Conservation (phyloP, 352 stramenopile genomes). For the Aphanomyces stellatus region DNA sequence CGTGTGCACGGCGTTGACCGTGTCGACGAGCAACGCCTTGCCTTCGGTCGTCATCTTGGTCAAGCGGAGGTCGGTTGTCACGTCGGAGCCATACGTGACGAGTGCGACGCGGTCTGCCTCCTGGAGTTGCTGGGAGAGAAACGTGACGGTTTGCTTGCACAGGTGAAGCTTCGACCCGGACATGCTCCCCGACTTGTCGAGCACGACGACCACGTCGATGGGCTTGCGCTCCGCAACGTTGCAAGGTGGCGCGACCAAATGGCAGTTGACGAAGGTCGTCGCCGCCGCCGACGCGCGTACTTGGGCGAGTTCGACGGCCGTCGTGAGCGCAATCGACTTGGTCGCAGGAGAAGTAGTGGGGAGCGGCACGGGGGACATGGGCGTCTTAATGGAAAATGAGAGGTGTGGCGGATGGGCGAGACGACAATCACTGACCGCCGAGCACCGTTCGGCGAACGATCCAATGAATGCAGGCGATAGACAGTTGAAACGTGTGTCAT, state of each 20-base stretch:
- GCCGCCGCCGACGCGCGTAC: not conserved
- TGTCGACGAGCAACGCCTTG: slow-evolving; percentile 21
- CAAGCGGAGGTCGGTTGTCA: slow-evolving; percentile 30
- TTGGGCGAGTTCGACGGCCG: not conserved
- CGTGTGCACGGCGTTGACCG: slow-evolving; percentile 23
- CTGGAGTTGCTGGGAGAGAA: slow-evolving; percentile 33
- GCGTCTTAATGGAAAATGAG: too few relatives aligned
- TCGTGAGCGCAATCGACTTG: not conserved
- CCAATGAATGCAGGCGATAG: too few relatives aligned
- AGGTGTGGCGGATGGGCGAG: too few relatives aligned
- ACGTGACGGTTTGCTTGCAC: slow-evolving; percentile 43
- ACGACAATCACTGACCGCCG: too few relatives aligned
- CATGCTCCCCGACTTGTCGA: slow-evolving; percentile 48
- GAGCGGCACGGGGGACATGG: too few relatives aligned
- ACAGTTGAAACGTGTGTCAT: too few relatives aligned
- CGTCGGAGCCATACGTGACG: slow-evolving; percentile 38
- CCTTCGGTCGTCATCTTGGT: slow-evolving; percentile 20
- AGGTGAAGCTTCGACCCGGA: slow-evolving; percentile 33
- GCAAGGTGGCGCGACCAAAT: not conserved
- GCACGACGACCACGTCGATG: slow-evolving; percentile 43
- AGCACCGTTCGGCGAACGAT: too few relatives aligned
- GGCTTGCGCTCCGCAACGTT: slow-evolving; percentile 23
- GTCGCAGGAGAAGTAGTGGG: too few relatives aligned
- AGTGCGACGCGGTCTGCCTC: slow-evolving; percentile 37
- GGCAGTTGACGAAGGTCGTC: slow-evolving; percentile 1